Conservation (phyloP, 106 monocot species). For the Iris macrosiphon region DNA sequence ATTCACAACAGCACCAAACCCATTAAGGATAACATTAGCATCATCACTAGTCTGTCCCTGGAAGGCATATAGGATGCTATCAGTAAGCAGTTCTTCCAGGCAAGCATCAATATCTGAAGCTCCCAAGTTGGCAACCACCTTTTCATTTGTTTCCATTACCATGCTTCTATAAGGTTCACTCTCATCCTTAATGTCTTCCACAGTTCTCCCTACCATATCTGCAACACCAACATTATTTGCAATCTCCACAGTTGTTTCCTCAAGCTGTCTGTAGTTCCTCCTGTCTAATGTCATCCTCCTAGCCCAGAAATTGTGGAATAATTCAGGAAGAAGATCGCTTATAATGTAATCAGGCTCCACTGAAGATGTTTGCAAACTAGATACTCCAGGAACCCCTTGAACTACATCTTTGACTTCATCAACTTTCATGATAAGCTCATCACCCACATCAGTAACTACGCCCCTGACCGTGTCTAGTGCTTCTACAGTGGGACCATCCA, state of each 20-base stretch:
- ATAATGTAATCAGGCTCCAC: conserved; percentile 76
- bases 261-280: conserved; percentile 71
- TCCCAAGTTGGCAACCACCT: conserved; percentile 75
- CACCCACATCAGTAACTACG: too few relatives aligned
- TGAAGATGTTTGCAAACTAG: too few relatives aligned
- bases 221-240: conserved; percentile 83
- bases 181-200: conserved; percentile 83
- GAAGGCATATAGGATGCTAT: conserved; percentile 82
- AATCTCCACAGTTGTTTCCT: conserved; percentile 81
- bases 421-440: too few relatives aligned
- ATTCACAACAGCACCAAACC: conserved; percentile 82
- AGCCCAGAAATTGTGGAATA: conserved; percentile 73
- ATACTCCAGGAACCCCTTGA: too few relatives aligned
- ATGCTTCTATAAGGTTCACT: conserved; percentile 82
- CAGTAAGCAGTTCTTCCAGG: conserved; percentile 74
- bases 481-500: too few relatives aligned
- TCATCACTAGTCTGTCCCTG: conserved; percentile 84
- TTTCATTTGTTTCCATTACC: conserved; percentile 90
- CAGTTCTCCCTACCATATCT: conserved; percentile 74
- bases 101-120: conserved; percentile 75
- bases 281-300: conserved; percentile 73
- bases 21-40: conserved; percentile 90
- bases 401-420: too few relatives aligned
- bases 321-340: conserved; percentile 65
- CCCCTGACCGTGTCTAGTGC: too few relatives aligned